phyloP scores from a whole-genome alignment of 2,329 filamentous ascomycete species.

The Claviceps sp. region DNA sequence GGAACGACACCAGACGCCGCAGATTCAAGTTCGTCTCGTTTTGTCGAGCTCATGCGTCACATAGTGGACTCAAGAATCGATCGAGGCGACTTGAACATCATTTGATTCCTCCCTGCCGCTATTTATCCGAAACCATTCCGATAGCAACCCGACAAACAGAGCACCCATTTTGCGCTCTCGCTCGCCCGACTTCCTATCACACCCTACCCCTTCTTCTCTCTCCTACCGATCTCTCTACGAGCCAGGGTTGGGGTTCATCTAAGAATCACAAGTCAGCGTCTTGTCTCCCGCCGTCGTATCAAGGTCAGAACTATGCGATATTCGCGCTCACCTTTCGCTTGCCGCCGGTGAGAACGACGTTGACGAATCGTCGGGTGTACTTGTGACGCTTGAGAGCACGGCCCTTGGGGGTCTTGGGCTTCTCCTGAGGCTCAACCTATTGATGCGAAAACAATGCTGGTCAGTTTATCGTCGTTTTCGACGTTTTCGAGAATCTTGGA shows the following conservation, averaged over 20 bases:
- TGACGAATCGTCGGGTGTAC: constrained; percentile 97
- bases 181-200: constrained; percentile 12
- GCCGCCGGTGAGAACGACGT: constrained; percentile 92
- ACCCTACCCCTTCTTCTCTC: constrained; percentile 13
- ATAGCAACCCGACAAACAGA: background rate
- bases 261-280: constrained; percentile 13
- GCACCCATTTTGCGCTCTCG: background rate
- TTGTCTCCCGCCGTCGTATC: background rate
- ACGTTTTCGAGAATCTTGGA: background rate
- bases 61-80: constrained; percentile 21
- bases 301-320: background rate
- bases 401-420: constrained; percentile 93
- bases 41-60: constrained; percentile 20
- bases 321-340: constrained; percentile 74
- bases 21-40: constrained; percentile 22
- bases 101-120: constrained; percentile 18
- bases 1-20: constrained; percentile 30
- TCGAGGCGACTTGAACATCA: constrained; percentile 23
- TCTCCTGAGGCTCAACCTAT: constrained; percentile 82
- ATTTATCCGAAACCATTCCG: constrained; percentile 2
- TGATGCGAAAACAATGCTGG: constrained; percentile 7
- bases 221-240: constrained; percentile 33
- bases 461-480: constrained; percentile 18
- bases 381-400: constrained; percentile 92
- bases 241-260: constrained; percentile 84